Evolutionary conservation across 2,329 filamentous ascomycete genomes (phyloP).

Genomic region (Cytospora schulzeri): DNA sequence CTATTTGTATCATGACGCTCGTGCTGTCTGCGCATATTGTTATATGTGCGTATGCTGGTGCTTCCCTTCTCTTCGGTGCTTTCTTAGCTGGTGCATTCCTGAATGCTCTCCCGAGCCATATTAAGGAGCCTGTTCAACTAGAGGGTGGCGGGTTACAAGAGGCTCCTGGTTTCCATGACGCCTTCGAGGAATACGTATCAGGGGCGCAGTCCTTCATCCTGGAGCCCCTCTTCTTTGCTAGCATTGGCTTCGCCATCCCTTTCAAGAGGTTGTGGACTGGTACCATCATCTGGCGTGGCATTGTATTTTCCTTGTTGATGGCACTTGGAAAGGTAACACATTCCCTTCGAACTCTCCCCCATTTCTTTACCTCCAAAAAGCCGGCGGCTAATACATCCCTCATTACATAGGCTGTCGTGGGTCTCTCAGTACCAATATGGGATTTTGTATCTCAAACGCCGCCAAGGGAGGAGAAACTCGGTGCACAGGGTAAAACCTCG

Average conservation of each 20-base stretch:
- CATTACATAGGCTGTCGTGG: slow-evolving; percentile 27
- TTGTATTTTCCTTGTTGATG: slow-evolving; percentile 61
- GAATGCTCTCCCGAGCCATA: slow-evolving; percentile 40
- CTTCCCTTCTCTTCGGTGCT: slow-evolving; percentile 42
- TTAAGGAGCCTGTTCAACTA: slow-evolving; percentile 38
- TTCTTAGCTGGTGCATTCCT: slow-evolving; percentile 45
- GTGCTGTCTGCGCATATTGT: slow-evolving; percentile 34
- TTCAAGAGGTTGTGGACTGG: slow-evolving; percentile 57
- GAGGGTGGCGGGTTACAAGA: slow-evolving; percentile 40
- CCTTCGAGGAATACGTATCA: slow-evolving; percentile 41
- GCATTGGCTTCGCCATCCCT: slow-evolving; percentile 63
- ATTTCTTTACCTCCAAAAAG: too few species aligned
- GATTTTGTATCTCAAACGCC: slow-evolving; percentile 47
- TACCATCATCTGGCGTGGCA: slow-evolving; percentile 55
- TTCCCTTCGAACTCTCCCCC: too few species aligned
- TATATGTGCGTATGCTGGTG: slow-evolving; percentile 41
- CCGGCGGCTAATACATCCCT: background rate
- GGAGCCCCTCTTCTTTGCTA: slow-evolving; percentile 60
- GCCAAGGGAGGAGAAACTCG: background rate
- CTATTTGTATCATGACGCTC: slow-evolving; percentile 38
- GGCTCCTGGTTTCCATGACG: slow-evolving; percentile 42
- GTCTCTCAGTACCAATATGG: slow-evolving; percentile 30
- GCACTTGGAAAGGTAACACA: slow-evolving; percentile 41
- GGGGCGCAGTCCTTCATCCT: slow-evolving; percentile 47
- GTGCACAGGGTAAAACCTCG: too few species aligned